A percentile compares a stretch with the other conserved stretches of the same genome.
Evolutionary conservation across 2,329 filamentous ascomycete genomes (phyloP).

Genomic region (Ceratocystis variospora): DNA sequence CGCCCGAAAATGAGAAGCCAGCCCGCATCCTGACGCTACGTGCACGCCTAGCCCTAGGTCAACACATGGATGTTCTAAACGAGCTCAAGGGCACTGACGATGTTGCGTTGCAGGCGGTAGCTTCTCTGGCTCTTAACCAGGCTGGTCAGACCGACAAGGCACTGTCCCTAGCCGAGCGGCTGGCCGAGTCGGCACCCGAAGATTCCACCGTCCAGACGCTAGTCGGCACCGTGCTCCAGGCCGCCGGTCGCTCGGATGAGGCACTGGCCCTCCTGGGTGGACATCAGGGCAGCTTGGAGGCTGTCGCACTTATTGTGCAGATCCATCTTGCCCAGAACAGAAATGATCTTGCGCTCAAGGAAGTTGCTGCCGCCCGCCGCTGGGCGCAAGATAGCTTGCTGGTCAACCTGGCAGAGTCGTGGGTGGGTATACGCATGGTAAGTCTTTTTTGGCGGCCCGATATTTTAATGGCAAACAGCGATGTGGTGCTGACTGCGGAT

Average conservation of each 20-base stretch:
- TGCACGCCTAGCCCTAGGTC: conserved; percentile 68
- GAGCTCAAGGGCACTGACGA: conserved; percentile 46
- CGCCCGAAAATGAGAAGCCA: conserved; percentile 60
- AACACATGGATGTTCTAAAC: conserved; percentile 57
- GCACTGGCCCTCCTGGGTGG: conserved; percentile 65
- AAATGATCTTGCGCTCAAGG: conserved; percentile 78
- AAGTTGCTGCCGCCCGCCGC: conserved; percentile 70
- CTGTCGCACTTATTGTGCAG: conserved; percentile 78
- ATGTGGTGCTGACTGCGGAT: too few species aligned
- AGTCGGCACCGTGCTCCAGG: conserved; percentile 68
- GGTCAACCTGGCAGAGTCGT: conserved; percentile 88
- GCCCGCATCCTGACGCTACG: conserved; percentile 68
- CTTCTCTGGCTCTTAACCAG: conserved; percentile 55
- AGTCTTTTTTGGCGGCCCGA: conserved; percentile 23
- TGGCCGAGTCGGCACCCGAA: conserved; percentile 53
- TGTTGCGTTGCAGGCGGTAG: conserved; percentile 63
- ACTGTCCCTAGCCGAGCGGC: conserved; percentile 47
- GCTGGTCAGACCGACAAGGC: conserved; percentile 50
- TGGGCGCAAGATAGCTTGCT: conserved; percentile 93
- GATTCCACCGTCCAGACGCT: conserved; percentile 72
- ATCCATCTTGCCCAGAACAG: conserved; percentile 88
- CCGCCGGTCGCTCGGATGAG: conserved; percentile 68
- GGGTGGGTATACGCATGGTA: conserved; percentile 81
- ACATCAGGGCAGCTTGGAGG: conserved; percentile 70
- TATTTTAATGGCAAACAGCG: background rate